phyloP scores from a whole-genome alignment of 2,329 filamentous ascomycete genomes.

The Cladophialophora bantiana region DNA sequence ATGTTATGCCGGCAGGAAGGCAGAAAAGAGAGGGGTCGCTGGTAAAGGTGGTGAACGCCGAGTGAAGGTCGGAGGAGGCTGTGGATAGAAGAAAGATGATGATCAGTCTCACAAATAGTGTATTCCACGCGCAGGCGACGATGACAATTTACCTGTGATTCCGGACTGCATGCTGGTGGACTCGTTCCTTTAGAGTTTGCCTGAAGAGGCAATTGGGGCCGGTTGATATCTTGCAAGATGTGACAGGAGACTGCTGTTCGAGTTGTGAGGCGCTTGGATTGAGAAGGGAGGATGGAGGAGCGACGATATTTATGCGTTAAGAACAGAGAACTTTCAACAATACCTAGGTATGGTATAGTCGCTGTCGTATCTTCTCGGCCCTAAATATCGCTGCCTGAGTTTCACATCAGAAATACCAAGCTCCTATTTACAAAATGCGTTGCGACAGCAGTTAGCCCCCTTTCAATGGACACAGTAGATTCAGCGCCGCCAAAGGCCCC shows the following conservation, averaged over 20 bases:
- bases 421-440: not conserved
- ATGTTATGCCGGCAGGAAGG: conserved; percentile 55
- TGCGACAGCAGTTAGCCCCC: not conserved
- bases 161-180: conserved; percentile 55
- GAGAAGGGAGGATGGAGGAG: not conserved
- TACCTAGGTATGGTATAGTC: not conserved
- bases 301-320: not conserved
- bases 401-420: not conserved
- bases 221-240: not conserved
- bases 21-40: conserved; percentile 52
- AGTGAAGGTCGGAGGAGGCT: conserved; percentile 57
- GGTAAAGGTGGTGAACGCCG: conserved; percentile 55
- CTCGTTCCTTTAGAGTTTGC: not conserved
- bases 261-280: not conserved
- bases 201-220: not conserved
- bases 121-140: not conserved
- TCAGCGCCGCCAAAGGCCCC: not conserved
- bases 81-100: not conserved
- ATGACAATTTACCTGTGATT: conserved; percentile 50
- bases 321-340: not conserved
- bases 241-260: not conserved
- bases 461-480: not conserved
- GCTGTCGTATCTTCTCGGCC: not conserved
- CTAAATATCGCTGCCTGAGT: not conserved
- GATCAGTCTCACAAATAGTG: not conserved